Evolutionary conservation across 1,139 yeast genomes (phyloP).

Genomic region (Kodamaea arcana): DNA sequence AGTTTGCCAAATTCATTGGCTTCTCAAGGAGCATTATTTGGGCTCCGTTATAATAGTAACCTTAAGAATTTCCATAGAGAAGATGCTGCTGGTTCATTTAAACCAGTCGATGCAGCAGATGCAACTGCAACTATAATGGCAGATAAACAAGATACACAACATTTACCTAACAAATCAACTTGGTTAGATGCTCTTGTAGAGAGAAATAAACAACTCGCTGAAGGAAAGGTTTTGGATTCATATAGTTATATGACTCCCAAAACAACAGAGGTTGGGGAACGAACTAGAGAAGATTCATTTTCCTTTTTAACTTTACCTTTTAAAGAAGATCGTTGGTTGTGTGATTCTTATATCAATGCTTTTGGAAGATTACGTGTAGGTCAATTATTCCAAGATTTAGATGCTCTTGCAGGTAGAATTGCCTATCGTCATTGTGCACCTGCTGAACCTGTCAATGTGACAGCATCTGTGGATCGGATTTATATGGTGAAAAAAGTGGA

Average conservation of each 20-base stretch:
- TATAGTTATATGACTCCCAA: constrained; percentile 69
- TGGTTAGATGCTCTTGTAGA: constrained; percentile 85
- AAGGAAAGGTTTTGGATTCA: constrained; percentile 68
- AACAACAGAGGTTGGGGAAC: constrained; percentile 66
- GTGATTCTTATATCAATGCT: constrained; percentile 86
- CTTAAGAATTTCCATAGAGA: constrained; percentile 28
- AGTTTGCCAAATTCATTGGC: too few species aligned
- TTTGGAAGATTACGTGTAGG: constrained; percentile 88
- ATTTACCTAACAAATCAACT: constrained; percentile 56
- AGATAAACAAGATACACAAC: constrained; percentile 39
- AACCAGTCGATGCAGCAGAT: constrained; percentile 61
- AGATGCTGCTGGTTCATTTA: constrained; percentile 35
- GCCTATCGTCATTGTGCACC: constrained; percentile 86
- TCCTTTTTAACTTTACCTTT: constrained; percentile 73
- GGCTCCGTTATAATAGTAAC: background rate
- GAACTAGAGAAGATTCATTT: constrained; percentile 73
- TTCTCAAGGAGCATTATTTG: too few species aligned
- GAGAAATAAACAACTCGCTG: constrained; percentile 62
- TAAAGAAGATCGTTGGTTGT: constrained; percentile 74
- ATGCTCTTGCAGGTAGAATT: constrained; percentile 83
- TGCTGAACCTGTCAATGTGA: constrained; percentile 88
- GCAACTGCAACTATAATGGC: constrained; percentile 63
- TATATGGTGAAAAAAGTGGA: constrained; percentile 84
- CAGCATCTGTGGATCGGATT: constrained; percentile 90
- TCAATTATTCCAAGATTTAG: constrained; percentile 86